phyloP scores from a whole-genome alignment of 305 asterid genomes.

The Stenogyne calaminthoides region DNA sequence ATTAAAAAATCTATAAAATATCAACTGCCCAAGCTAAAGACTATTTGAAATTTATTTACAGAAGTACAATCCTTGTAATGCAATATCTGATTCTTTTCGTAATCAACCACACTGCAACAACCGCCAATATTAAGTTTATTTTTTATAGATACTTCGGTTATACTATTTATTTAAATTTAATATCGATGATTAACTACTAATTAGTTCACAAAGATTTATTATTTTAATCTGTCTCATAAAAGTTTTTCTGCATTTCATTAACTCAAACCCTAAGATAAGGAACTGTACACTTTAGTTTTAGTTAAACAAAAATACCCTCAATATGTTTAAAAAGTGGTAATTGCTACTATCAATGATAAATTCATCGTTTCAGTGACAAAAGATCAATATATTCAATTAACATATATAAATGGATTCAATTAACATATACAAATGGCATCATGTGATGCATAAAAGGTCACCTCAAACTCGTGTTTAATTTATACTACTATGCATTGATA shows the following conservation, averaged over 20 bases:
- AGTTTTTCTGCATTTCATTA: not conserved
- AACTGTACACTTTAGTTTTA: not conserved
- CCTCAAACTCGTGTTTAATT: not conserved
- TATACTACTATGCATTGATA: not conserved
- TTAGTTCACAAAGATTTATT: not conserved
- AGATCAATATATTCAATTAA: not conserved
- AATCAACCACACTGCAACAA: not conserved
- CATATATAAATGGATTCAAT: not conserved
- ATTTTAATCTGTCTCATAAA: not conserved
- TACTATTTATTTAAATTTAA: not conserved
- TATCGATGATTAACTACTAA: not conserved
- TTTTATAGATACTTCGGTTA: not conserved
- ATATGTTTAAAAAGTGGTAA: not conserved
- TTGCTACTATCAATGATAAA: not conserved
- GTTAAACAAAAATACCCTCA: not conserved
- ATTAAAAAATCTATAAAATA: slow-evolving; percentile 19
- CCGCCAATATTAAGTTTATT: not conserved
- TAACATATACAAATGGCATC: too few relatives aligned
- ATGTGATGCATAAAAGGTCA: not conserved
- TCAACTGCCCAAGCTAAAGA: slow-evolving; percentile 21
- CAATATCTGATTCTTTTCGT: too few relatives aligned
- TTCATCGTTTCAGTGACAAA: not conserved
- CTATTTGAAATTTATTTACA: too few relatives aligned
- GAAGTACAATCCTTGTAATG: too few relatives aligned
- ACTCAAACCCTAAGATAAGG: not conserved